Evolutionary conservation across 495 filamentous ascomycete genomes (phyloP), one percentile per base, ranked within the genome.

Genomic region (Hypoxylon perforatum): DNA sequence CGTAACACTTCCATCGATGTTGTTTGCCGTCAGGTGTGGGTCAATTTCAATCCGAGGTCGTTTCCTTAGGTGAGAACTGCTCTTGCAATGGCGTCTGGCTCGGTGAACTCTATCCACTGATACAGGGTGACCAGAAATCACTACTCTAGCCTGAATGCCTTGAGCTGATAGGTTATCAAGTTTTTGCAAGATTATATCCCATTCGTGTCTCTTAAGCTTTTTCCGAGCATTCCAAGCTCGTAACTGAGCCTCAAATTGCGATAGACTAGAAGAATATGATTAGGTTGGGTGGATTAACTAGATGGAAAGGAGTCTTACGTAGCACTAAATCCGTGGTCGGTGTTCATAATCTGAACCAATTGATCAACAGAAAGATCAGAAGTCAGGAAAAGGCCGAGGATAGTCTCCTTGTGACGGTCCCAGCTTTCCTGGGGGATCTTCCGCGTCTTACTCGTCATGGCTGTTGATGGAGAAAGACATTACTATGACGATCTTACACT

Each of bases 151-250:
- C 1, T 41, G 21, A 3, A 41, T 39, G 5, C 28, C 36, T 3
- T 28, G 51, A 9, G 60, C 45, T 2, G 46, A 21, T 6, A 69
- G 18, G 12, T 3, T 19, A 14, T 72, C 65, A 35, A 72, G 57
- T 5, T 46, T 62, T 19, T 69, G 19, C 19, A 67, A 22, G 5
- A 65, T 21, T 1, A 17, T 17, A 25, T 69, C 53, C 69, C 65
- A 72, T 28, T 72, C 65, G 2, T 59, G 44, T 0, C 19, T 52
- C 51, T 58, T 65, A 4, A 72, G 23, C 9, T 72, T 69, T 57
- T 72, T 72, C 15, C 65, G 69, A n/a, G 57, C 65, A 0, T 58
- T 47, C 69, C 65, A 72, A 6, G n/a, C 8, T 33, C 39, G 64
- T 5, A 69, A 25, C 36, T 63, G 52, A 21, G 61, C 35, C 12